Conservation (phyloP, 352 stramenopile species). For the Phytophthora colocasiae region DNA sequence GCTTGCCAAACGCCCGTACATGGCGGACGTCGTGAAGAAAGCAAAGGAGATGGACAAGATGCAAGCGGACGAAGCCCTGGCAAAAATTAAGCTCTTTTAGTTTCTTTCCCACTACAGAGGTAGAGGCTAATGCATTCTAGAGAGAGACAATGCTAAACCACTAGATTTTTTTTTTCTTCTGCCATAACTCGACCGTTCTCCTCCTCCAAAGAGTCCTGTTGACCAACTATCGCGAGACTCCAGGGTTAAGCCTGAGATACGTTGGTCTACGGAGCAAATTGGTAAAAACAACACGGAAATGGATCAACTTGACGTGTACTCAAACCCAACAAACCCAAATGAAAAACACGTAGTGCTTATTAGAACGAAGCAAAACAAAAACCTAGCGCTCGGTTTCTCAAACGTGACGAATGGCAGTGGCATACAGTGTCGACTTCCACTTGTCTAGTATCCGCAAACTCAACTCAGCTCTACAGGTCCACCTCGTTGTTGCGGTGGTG, state of each 20-base stretch:
- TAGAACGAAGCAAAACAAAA: slow-evolving; percentile 39
- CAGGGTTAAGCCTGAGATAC: too few species aligned
- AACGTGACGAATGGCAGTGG: slow-evolving; percentile 21
- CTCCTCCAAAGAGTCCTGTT: too few species aligned
- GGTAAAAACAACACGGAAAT: neutral
- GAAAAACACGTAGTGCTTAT: slow-evolving; percentile 37
- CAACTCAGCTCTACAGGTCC: slow-evolving; percentile 36
- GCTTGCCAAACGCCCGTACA: slow-evolving; percentile 1
- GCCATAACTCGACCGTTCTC: too few species aligned
- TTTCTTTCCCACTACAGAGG: too few species aligned
- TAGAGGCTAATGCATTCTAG: too few species aligned
- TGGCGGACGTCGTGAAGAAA: slow-evolving; percentile 12
- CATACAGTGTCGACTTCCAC: slow-evolving; percentile 17
- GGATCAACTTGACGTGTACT: slow-evolving; percentile 23
- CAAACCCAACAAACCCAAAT: slow-evolving; percentile 18
- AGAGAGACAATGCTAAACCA: too few species aligned
- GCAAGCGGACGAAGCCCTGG: too few species aligned
- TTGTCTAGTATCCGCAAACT: slow-evolving; percentile 14
- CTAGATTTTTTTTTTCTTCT: too few species aligned
- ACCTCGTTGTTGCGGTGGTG: slow-evolving; percentile 57
- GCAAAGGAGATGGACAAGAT: neutral
- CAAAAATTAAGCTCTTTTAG: too few species aligned
- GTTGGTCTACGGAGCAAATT: too few species aligned
- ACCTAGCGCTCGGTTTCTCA: slow-evolving; percentile 33
- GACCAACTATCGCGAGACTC: too few species aligned